These are phyloP conservation scores for Neurospora tetrasperma DNA, from an alignment of 495 filamentous ascomycete genomes.

Conservation along the genomic window DNA sequence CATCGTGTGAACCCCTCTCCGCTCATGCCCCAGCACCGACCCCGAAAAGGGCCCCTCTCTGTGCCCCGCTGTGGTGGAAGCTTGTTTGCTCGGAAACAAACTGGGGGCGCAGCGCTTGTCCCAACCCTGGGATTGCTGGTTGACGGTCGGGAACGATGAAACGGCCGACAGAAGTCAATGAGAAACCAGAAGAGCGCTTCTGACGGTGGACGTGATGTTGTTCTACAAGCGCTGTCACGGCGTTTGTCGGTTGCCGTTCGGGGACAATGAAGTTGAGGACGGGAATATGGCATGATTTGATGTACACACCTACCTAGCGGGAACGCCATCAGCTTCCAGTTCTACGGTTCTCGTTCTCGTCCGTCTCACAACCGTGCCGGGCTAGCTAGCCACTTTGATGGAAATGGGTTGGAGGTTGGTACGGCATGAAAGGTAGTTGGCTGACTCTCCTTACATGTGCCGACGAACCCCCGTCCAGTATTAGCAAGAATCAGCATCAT, in stretches of 20 bases:
- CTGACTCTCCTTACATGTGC: neutral
- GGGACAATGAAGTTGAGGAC: neutral
- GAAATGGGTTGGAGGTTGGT: neutral
- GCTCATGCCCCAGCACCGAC: neutral
- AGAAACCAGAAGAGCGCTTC: neutral
- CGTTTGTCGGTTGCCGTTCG: neutral
- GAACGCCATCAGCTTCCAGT: neutral
- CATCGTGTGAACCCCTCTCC: neutral
- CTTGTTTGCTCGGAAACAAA: neutral
- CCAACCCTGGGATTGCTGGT: neutral
- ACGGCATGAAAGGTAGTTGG: neutral
- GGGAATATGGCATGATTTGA: neutral
- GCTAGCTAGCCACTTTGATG: neutral
- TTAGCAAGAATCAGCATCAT: neutral
- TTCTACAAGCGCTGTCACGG: neutral
- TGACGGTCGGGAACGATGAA: neutral
- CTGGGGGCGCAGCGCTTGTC: neutral
- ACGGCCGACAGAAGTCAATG: neutral
- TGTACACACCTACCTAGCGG: neutral
- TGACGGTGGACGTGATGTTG: neutral
- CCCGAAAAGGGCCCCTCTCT: neutral
- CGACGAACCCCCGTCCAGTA: neutral
- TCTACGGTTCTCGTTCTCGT: neutral
- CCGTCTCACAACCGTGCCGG: neutral
- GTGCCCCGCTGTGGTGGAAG: neutral